Evolutionary conservation across 306 rosid genomes (phyloP), one percentile per base, ranked within the genome.

Genomic region (Vachellia pachyceras): DNA sequence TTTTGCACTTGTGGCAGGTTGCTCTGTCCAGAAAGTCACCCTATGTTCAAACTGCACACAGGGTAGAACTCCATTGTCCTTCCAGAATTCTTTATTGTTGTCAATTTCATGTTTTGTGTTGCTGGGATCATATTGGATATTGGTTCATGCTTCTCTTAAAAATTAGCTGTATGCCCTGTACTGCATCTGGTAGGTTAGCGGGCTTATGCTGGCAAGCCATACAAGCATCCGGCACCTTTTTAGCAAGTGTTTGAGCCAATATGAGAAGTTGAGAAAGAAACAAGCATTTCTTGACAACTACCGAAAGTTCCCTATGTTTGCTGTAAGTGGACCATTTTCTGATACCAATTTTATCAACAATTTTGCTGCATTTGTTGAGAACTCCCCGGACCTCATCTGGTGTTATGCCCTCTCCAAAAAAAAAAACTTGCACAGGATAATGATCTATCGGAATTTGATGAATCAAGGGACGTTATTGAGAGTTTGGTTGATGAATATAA

Each of bases 401-500:
- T 57, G 55, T 29, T 23, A 20, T 66, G 12, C 44, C 44, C 44
- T 6, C 44, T 7, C 20, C 7, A 18, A 52, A 52, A 29, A 69
- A 76, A 80, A 25, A 61, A n/a, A n/a, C n/a, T 12, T 89, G 86
- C 69, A 73, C 97, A 95, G 98, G 98, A 95, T 84, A 95, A 95
- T 86, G 98, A 95, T 86, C 98, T 95, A 71, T 95, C 97, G 0
- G 98, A 95, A 84, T 95, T 95, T 90, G 98, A 95, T 55, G 98
- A 95, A 90, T 92, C 98, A 80, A 90, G 98, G 71, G 98, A 95
- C 66, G 85, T 92, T 83, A 89, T 95, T 77, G 98, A 91, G 86
- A 92, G 95, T 85, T 87, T 95, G 85, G 97, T 95, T 77, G 99
- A 95, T 78, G 97, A 95, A 85, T 95, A 95, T 18, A 95, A 95